phyloP scores from a whole-genome alignment of 306 rosid species.

The Cicer yamashitae region DNA sequence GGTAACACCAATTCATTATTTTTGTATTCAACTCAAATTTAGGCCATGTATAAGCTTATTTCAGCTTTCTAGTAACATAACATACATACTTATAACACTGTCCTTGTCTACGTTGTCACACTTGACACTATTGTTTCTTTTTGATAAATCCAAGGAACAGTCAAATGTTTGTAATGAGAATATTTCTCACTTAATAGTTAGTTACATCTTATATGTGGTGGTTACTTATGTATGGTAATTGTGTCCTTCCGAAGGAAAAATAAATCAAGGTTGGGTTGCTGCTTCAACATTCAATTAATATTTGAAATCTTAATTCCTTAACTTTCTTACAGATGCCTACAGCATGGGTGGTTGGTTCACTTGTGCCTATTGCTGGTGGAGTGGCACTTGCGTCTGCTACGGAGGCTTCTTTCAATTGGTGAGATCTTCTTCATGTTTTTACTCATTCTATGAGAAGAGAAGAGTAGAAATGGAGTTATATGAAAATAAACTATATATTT shows the following conservation, averaged over 20 bases:
- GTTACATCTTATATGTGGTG: neutral
- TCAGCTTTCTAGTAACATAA: too few species aligned
- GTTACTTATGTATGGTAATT: neutral
- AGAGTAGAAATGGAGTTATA: neutral
- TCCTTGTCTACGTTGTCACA: neutral
- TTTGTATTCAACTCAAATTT: neutral
- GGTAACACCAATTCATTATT: slow-evolving; percentile 45
- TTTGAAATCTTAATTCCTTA: slow-evolving; percentile 26
- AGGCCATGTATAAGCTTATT: too few species aligned
- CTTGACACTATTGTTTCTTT: neutral
- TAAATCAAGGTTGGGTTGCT: neutral
- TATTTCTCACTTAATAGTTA: slow-evolving; percentile 5
- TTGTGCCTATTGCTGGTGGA: slow-evolving; percentile 89
- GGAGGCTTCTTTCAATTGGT: slow-evolving; percentile 96
- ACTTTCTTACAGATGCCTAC: slow-evolving; percentile 66
- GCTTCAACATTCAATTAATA: neutral
- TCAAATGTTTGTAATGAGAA: neutral
- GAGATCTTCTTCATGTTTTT: slow-evolving; percentile 14
- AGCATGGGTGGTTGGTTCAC: slow-evolving; percentile 80
- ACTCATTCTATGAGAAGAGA: neutral
- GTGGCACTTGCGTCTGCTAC: slow-evolving; percentile 88
- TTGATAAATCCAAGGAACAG: neutral
- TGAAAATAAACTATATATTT: neutral
- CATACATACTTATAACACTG: neutral
- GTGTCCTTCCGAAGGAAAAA: neutral